Evolutionary conservation across 208 protist genomes (phyloP).

Genomic region (Angomonas ambiguus): DNA sequence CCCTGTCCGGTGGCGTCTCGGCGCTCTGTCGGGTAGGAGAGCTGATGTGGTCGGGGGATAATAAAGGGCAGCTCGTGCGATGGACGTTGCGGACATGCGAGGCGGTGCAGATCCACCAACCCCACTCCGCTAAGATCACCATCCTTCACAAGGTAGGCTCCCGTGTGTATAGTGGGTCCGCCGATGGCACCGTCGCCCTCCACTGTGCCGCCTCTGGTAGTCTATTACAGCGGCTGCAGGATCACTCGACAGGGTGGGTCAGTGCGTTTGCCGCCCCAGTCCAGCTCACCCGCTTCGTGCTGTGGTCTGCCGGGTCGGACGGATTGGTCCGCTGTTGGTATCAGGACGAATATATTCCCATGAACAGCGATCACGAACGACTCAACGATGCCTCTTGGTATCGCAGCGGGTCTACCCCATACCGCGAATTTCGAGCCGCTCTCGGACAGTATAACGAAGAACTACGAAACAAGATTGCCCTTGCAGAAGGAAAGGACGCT

Average conservation of each 20-base stretch:
- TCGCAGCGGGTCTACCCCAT: conserved; percentile 61
- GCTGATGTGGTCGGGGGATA: conserved; percentile 81
- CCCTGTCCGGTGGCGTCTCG: conserved; percentile 42
- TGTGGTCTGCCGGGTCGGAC: conserved; percentile 74
- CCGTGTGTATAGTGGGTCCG: conserved; percentile 60
- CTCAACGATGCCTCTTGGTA: conserved; percentile 77
- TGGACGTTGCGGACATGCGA: conserved; percentile 76
- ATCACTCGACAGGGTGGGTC: conserved; percentile 48
- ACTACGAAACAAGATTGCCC: conserved; percentile 43
- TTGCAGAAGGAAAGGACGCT: conserved; percentile 25
- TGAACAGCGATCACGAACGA: conserved; percentile 55
- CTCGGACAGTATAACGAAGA: conserved; percentile 36
- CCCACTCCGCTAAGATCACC: conserved; percentile 46
- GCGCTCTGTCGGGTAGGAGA: conserved; percentile 67
- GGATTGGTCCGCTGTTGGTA: conserved; percentile 80
- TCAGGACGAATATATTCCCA: conserved; percentile 69
- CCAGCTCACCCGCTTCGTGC: conserved; percentile 64
- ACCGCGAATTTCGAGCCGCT: conserved; percentile 65
- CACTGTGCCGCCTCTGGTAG: conserved; percentile 37
- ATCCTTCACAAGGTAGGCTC: conserved; percentile 56
- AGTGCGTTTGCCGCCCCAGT: conserved; percentile 42
- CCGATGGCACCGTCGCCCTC: conserved; percentile 70
- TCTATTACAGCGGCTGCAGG: conserved; percentile 52
- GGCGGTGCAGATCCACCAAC: conserved; percentile 35
- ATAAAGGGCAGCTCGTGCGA: conserved; percentile 47